phyloP scores from a whole-genome alignment of 306 rosid genomes.

The Oxytropis ochrocephala region DNA sequence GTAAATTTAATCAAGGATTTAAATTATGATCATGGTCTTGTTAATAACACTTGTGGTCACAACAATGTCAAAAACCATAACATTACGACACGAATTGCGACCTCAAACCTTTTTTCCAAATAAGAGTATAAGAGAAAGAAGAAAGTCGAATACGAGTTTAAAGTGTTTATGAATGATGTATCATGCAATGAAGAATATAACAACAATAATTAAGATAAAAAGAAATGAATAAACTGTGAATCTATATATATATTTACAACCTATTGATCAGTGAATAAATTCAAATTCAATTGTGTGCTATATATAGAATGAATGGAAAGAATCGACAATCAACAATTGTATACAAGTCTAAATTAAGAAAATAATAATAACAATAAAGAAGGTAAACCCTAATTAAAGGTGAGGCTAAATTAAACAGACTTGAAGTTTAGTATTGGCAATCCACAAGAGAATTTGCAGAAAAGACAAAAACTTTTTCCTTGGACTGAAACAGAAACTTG shows the following conservation, averaged over 20 bases:
- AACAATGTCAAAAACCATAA: too few species aligned
- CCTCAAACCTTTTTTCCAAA: too few species aligned
- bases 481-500: constrained; percentile 36
- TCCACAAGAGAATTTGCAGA: constrained; percentile 70
- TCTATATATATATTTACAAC: neutral
- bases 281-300: constrained; percentile 2
- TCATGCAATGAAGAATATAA: too few species aligned
- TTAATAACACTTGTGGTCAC: too few species aligned
- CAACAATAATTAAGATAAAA: neutral
- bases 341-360: constrained; percentile 8
- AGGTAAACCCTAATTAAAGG: neutral
- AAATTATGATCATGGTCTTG: too few species aligned
- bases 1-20: too few species aligned
- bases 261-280: constrained; percentile 13
- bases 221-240: constrained; percentile 1
- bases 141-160: too few species aligned
- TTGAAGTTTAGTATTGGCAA: constrained; percentile 54
- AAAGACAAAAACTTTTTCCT: constrained; percentile 52
- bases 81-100: too few species aligned
- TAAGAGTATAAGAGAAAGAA: too few species aligned
- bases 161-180: too few species aligned
- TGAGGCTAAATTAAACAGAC: neutral
- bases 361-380: neutral
- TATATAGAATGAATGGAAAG: constrained; percentile 32
- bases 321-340: constrained; percentile 37